Evolutionary conservation across 805 yeast genomes (phyloP), one percentile per base, ranked within the genome.

Genomic region (Starmerella geochares): DNA sequence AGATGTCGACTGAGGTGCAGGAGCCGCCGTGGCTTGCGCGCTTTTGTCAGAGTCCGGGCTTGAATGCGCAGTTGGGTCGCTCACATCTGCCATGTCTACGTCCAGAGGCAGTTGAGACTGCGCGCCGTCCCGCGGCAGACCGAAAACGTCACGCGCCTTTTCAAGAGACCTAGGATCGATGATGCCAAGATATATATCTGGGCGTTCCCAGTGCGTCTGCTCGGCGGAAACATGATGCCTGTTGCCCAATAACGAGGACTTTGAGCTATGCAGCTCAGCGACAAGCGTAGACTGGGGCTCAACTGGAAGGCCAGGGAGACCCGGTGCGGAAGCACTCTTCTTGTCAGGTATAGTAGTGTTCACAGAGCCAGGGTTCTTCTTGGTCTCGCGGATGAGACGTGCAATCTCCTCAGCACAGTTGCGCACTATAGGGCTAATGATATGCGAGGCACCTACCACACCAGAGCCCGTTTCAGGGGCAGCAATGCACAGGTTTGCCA

Each of bases 401-500:
- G 86, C 80, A 32, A 87, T 60, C 38, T 71, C 75, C 50, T 73
- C 72, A 1, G 83, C 75, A 60, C 76, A 72, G 20, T 74, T 62
- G 44, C 92, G 71, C 4, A 84, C 80, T 55, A 66, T 70, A 47
- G 76, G 81, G 20, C 79, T 72, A 39, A 71, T 69, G 50, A 65
- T 54, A 35, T 51, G 60, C 16, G 60, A 50, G 8, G 55, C 56
- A 0, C 48, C 31, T 3, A 57, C 17, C 4, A 84, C 76, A 23
- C 78, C 80, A 4, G 72, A 67, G 0, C 78, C 66, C 49, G 77
- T 80, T 0, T 74, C 72, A 3, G 96, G 94, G 8, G 71, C 66
- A 32, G 73, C 58, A 3, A 74, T 67, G 4, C 79, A 79, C 39
- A 92, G 64, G 0, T 81, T 72, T 0, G 81, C 79, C 33, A 92